Conservation (phyloP, 345 rosid genomes). For the Stellera chamaejasme region DNA sequence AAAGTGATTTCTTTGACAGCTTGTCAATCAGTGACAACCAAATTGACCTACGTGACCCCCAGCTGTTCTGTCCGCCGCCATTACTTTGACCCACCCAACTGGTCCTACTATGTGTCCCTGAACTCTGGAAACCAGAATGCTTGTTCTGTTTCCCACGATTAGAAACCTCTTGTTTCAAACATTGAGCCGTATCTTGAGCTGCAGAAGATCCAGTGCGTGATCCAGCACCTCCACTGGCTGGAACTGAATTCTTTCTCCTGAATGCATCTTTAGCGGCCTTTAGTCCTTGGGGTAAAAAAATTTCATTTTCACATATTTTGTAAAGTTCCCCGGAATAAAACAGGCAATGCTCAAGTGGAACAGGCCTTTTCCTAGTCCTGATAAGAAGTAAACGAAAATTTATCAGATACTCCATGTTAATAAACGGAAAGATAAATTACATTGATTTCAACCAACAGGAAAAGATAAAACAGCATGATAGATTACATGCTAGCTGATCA, state of each 20-base stretch:
- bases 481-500: too few relatives aligned
- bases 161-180: constrained; percentile 57
- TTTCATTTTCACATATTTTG: constrained; percentile 73
- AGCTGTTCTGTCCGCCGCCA: constrained; percentile 53
- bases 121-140: constrained; percentile 50
- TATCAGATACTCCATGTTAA: constrained; percentile 5
- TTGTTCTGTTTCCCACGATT: constrained; percentile 66
- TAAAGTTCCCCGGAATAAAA: constrained; percentile 85
- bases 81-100: constrained; percentile 33
- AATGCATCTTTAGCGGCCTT: constrained; percentile 69
- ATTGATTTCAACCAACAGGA: too few relatives aligned
- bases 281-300: constrained; percentile 53
- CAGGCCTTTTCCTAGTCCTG: constrained; percentile 96
- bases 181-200: constrained; percentile 43
- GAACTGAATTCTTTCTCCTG: constrained; percentile 61
- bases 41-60: constrained; percentile 61
- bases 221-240: constrained; percentile 33
- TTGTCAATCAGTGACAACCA: constrained; percentile 84
- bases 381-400: constrained; percentile 12
- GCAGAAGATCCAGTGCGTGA: constrained; percentile 43
- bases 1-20: constrained; percentile 70
- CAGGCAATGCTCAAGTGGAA: constrained; percentile 90
- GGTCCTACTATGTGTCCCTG: constrained; percentile 33
- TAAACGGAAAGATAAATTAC: constrained; percentile 1
- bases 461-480: too few relatives aligned